These are phyloP conservation scores for Nymphaea colorata DNA, from an alignment of 164 flowering plant genomes.

Conservation along the genomic window DNA sequence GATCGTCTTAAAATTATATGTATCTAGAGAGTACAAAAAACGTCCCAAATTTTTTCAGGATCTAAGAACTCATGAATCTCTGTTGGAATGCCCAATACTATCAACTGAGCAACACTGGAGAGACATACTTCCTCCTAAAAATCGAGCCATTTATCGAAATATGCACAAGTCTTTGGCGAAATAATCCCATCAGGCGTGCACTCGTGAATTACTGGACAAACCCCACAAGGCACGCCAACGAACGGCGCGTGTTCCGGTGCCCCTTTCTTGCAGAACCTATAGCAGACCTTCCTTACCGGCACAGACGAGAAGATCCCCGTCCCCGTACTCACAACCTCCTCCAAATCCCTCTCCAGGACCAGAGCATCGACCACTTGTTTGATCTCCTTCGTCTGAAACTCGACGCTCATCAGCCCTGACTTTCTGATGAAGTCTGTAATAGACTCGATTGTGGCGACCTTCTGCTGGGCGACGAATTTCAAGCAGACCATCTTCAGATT, in stretches of 20 bases:
- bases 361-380: slow-evolving; percentile 41
- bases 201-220: slow-evolving; percentile 51
- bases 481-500: slow-evolving; percentile 18
- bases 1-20: too few species aligned
- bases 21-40: too few species aligned
- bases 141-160: slow-evolving; percentile 63
- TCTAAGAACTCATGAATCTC: too few species aligned
- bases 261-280: slow-evolving; percentile 18
- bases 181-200: slow-evolving; percentile 84
- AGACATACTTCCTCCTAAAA: slow-evolving; percentile 20
- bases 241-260: slow-evolving; percentile 29
- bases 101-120: too few species aligned
- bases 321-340: slow-evolving; percentile 52
- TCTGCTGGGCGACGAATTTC: slow-evolving; percentile 15
- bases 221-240: slow-evolving; percentile 85
- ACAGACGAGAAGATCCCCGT: slow-evolving; percentile 40
- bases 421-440: slow-evolving; percentile 17
- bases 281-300: slow-evolving; percentile 46
- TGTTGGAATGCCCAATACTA: too few species aligned
- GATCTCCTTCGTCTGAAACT: slow-evolving; percentile 24
- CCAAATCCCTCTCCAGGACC: slow-evolving; percentile 48
- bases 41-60: too few species aligned
- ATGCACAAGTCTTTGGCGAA: slow-evolving; percentile 61
- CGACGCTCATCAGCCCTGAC: slow-evolving; percentile 9
- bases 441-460: slow-evolving; percentile 40